Conservation (phyloP, 805 yeast genomes). For the Blastobotrys peoriensis region DNA sequence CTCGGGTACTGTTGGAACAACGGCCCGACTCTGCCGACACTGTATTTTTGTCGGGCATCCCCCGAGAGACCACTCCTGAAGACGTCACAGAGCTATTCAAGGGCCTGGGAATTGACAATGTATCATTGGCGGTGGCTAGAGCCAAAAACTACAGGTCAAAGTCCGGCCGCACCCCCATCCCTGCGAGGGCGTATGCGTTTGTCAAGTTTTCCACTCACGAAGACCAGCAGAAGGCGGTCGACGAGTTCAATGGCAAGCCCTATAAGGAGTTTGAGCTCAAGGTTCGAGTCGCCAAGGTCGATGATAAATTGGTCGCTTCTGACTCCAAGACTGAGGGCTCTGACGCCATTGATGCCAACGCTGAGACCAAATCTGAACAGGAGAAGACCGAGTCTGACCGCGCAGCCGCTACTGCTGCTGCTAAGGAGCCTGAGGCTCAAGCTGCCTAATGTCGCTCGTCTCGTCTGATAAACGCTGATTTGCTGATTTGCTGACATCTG, state of each 20-base stretch:
- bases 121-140: constrained; percentile 29
- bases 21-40: constrained; percentile 47
- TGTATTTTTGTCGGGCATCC: constrained; percentile 56
- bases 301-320: not conserved
- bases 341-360: not conserved
- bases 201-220: constrained; percentile 55
- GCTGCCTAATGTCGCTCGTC: no score
- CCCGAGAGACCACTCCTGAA: constrained; percentile 42
- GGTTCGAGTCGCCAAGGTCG: constrained; percentile 55
- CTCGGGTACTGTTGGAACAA: constrained; percentile 15
- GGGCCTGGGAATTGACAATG: constrained; percentile 20
- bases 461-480: no score
- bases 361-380: not conserved
- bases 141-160: constrained; percentile 15
- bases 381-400: no score
- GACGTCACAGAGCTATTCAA: constrained; percentile 40
- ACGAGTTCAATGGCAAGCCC: constrained; percentile 58
- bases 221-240: constrained; percentile 65
- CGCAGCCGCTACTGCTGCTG: no score
- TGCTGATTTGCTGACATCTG: no score
- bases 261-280: constrained; percentile 60
- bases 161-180: constrained; percentile 15
- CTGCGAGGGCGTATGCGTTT: constrained; percentile 40
- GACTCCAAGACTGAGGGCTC: no score
- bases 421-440: no score